phyloP scores from a whole-genome alignment of 768 basidiomycete species.

The Kwoniella dendrophila region DNA sequence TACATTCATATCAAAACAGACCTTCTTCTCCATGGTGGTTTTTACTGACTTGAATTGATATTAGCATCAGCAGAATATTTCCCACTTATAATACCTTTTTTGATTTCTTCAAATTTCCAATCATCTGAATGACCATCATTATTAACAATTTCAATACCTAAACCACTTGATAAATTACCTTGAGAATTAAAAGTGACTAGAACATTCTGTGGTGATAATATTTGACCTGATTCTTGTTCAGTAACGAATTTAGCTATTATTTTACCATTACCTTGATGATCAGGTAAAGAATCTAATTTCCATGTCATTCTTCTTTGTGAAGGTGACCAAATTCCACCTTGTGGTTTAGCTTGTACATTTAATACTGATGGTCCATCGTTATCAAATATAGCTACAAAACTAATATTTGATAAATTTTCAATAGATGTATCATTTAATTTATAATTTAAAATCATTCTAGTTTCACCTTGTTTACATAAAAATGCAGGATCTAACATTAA shows the following conservation, averaged over 20 bases:
- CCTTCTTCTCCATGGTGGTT: neutral
- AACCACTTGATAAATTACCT: conserved; percentile 49
- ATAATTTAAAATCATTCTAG: conserved; percentile 57
- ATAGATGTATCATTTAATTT: conserved; percentile 32
- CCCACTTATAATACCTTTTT: conserved; percentile 48
- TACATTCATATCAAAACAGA: neutral
- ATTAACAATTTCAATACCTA: conserved; percentile 54
- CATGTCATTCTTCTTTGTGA: conserved; percentile 50
- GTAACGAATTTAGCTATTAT: conserved; percentile 55
- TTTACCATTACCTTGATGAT: conserved; percentile 43
- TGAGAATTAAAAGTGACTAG: conserved; percentile 51
- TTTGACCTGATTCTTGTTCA: conserved; percentile 28
- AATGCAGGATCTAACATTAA: conserved; percentile 56
- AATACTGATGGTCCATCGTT: conserved; percentile 39
- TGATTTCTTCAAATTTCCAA: conserved; percentile 48
- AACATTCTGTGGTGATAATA: conserved; percentile 45
- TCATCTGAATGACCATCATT: conserved; percentile 14
- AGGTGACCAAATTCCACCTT: conserved; percentile 52
- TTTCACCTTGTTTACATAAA: conserved; percentile 55
- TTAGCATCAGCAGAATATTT: conserved; percentile 51
- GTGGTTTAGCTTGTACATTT: conserved; percentile 58
- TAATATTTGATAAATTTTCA: conserved; percentile 41
- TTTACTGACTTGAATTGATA: conserved; percentile 3
- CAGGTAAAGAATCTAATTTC: conserved; percentile 35
- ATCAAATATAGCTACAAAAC: conserved; percentile 52